Evolutionary conservation across 306 rosid genomes (phyloP), one percentile per base, ranked within the genome.

Genomic region (Calophaca sinica): DNA sequence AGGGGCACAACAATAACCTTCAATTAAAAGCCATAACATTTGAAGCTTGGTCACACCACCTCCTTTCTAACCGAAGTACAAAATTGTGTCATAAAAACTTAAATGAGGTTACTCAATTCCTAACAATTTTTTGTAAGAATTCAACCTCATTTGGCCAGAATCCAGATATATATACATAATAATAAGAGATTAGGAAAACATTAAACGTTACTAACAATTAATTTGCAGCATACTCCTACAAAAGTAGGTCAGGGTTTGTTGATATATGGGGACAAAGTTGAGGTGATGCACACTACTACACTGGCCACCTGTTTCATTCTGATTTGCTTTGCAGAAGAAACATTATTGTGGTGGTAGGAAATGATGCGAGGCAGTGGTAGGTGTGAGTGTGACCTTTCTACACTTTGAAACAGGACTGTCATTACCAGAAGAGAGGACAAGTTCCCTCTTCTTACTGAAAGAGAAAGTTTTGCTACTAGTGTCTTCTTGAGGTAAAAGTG

Each of bases 371-470:
- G 69, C 61, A 59, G 48, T 14, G 62, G 79, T 53, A 77, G 83
- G 70, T 35, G 61, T 68, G 49, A 70, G 58, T 58, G 70, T 60
- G 62, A 78, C 38, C 76, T 74, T 83, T 84, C 79, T 84, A 53
- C 57, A 61, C 86, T 88, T 88, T 53, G 86, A 74, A 80, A 20
- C 15, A 65, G 84, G 79, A 31, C 14, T 36, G 39, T 48, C 82
- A 71, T 74, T 35, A 39, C 10, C 72, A 28, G 78, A 75, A 82
- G 76, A 72, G 9, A 46, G 73, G 13, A 72, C 26, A 62, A 80
- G 80, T 28, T 80, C 82, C 74, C 91, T 85, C 73, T 85, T 85
- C 54, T 79, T 79, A 26, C 81, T 55, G 29, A 81, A 66, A 45
- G 75, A 73, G 38, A 50, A 38, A 29, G 4, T 66, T 45, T 65